A percentile compares a stretch with the other conserved stretches of the same genome.
Evolutionary conservation across 1,139 yeast species (phyloP).

Genomic region (Trichomonascaceae sp.): DNA sequence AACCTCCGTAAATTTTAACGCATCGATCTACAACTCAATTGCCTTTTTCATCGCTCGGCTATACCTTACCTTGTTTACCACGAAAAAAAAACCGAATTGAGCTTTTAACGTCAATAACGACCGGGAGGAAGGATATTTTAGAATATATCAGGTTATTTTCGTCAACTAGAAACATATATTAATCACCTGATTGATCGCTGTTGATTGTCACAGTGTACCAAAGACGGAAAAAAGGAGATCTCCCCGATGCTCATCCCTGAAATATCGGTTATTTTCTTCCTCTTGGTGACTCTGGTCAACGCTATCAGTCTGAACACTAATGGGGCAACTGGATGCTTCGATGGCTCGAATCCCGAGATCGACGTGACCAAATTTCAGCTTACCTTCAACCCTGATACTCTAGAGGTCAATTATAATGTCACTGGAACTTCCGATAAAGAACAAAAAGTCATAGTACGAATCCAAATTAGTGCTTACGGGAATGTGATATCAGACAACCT

Average conservation of each 20-base stretch:
- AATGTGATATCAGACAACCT: conserved; percentile 21
- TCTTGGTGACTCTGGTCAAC: not conserved
- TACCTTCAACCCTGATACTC: conserved; percentile 15
- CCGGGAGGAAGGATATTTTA: not conserved
- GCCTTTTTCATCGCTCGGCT: not conserved
- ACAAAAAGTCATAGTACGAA: conserved; percentile 21
- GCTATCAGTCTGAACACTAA: conserved; percentile 6
- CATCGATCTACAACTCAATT: not conserved
- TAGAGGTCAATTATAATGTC: conserved; percentile 22
- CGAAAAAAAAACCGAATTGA: not conserved
- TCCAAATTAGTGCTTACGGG: conserved; percentile 28
- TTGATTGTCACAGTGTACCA: no score
- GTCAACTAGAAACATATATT: not conserved
- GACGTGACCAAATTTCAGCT: conserved; percentile 17
- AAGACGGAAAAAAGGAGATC: no score
- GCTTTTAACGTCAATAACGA: not conserved
- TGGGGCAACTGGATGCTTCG: conserved; percentile 20
- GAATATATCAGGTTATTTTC: not conserved
- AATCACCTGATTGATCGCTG: not conserved
- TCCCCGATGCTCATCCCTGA: not conserved
- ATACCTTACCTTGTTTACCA: not conserved
- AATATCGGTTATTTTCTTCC: not conserved
- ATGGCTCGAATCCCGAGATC: conserved; percentile 10
- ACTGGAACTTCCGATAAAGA: conserved; percentile 18
- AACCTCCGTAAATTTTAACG: not conserved